Conservation (phyloP, 2,329 filamentous ascomycete species). For the Hymenoscyphus linearis region DNA sequence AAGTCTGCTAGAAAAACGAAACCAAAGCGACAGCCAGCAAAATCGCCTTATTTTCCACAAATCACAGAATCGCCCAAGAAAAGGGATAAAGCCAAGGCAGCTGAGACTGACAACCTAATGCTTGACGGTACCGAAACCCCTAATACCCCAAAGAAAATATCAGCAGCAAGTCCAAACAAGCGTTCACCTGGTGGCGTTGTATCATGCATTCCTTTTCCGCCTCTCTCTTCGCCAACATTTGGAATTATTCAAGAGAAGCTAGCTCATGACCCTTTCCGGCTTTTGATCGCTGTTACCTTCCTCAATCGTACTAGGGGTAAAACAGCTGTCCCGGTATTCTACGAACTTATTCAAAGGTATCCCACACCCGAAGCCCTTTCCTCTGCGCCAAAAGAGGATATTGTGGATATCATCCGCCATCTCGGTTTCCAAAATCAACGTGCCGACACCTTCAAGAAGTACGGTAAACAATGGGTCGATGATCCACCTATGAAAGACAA, state of each 20-base stretch:
- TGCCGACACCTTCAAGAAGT: conserved; percentile 60
- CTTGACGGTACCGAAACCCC: background rate
- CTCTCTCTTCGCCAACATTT: conserved; percentile 57
- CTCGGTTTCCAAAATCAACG: conserved; percentile 68
- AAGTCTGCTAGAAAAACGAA: conserved; percentile 10
- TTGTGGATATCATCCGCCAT: conserved; percentile 59
- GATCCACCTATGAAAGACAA: conserved; percentile 54
- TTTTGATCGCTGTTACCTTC: conserved; percentile 78
- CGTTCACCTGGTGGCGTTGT: conserved; percentile 31
- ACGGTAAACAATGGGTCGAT: conserved; percentile 64
- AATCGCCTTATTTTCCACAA: conserved; percentile 30
- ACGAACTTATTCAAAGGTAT: conserved; percentile 60
- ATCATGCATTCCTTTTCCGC: conserved; percentile 60
- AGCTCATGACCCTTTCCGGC: conserved; percentile 67
- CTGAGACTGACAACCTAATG: conserved; percentile 1
- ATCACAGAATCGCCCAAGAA: conserved; percentile 5
- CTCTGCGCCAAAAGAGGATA: conserved; percentile 47
- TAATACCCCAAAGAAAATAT: conserved; percentile 1
- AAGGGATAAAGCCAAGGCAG: conserved; percentile 7
- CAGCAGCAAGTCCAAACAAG: conserved; percentile 15
- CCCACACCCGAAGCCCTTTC: conserved; percentile 61
- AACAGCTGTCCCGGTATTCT: conserved; percentile 71
- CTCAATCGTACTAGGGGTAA: conserved; percentile 74
- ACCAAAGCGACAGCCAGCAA: conserved; percentile 22
- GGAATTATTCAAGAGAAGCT: conserved; percentile 82